Conservation (phyloP, 345 rosid species). For the Cardamine occulta region DNA sequence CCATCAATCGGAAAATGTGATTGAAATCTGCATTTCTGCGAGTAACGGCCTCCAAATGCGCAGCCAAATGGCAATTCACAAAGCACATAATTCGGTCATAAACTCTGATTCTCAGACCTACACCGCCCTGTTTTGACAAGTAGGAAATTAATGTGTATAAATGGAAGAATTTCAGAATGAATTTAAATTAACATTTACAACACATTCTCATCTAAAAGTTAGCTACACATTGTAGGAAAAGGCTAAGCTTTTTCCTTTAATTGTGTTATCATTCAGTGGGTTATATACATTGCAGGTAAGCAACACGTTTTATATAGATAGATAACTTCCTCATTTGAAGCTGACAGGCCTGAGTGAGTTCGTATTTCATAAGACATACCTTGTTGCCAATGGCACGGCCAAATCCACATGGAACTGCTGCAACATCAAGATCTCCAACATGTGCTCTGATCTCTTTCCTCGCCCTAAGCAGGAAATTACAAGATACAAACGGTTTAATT, state of each 20-base stretch:
- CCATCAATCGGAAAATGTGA: conserved; percentile 70
- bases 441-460: conserved; percentile 82
- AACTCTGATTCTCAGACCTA: conserved; percentile 81
- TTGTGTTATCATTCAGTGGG: neutral
- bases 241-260: neutral
- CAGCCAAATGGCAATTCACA: conserved; percentile 84
- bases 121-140: conserved; percentile 67
- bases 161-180: neutral
- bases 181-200: neutral
- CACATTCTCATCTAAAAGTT: neutral
- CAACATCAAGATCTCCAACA: conserved; percentile 96
- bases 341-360: neutral
- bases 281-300: conserved; percentile 1
- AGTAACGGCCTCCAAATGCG: conserved; percentile 82
- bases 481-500: conserved; percentile 10
- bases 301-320: neutral
- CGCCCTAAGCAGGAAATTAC: conserved; percentile 62
- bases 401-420: conserved; percentile 96
- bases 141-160: neutral
- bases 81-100: conserved; percentile 79
- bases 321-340: neutral
- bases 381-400: conserved; percentile 99
- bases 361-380: conserved; percentile 45
- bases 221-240: neutral
- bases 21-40: conserved; percentile 81